Evolutionary conservation across 768 basidiomycete species (phyloP).

Genomic region (Tephrocybe rancida): DNA sequence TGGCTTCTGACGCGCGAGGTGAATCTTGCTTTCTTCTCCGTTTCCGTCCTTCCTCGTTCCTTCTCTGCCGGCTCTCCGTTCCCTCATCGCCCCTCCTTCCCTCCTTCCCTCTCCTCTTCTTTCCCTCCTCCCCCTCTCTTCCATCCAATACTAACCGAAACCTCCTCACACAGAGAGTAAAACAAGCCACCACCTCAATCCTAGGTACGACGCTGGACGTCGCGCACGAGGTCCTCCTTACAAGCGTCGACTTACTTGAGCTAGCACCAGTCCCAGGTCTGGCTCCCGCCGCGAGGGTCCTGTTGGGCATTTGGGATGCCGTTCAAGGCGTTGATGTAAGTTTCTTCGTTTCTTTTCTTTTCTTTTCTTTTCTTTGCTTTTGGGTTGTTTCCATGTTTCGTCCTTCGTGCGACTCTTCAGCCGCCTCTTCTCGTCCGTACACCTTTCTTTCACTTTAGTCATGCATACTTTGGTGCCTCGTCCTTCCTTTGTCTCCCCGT

Average conservation of each 20-base stretch:
- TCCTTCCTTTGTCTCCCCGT: too few relatives aligned
- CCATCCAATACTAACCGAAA: background rate
- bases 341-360: slow-evolving; percentile 9
- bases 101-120: background rate
- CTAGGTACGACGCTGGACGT: slow-evolving; percentile 43
- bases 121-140: background rate
- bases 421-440: too few relatives aligned
- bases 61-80: slow-evolving; percentile 2
- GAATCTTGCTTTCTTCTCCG: slow-evolving; percentile 10
- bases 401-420: too few relatives aligned
- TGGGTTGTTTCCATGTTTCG: too few relatives aligned
- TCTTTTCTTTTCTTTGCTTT: background rate
- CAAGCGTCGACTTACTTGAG: slow-evolving; percentile 43
- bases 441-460: too few relatives aligned
- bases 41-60: too few relatives aligned
- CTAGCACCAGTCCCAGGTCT: slow-evolving; percentile 62
- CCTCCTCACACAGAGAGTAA: slow-evolving; percentile 28
- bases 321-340: slow-evolving; percentile 64
- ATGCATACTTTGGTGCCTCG: too few relatives aligned
- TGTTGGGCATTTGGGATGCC: slow-evolving; percentile 68
- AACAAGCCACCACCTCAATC: slow-evolving; percentile 37
- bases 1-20: slow-evolving; percentile 39
- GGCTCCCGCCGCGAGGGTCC: slow-evolving; percentile 46
- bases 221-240: slow-evolving; percentile 44
- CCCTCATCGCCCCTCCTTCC: too few relatives aligned